These are phyloP conservation scores for Begonia peltatifolia DNA, from an alignment of 306 rosid genomes.

Conservation along the genomic window DNA sequence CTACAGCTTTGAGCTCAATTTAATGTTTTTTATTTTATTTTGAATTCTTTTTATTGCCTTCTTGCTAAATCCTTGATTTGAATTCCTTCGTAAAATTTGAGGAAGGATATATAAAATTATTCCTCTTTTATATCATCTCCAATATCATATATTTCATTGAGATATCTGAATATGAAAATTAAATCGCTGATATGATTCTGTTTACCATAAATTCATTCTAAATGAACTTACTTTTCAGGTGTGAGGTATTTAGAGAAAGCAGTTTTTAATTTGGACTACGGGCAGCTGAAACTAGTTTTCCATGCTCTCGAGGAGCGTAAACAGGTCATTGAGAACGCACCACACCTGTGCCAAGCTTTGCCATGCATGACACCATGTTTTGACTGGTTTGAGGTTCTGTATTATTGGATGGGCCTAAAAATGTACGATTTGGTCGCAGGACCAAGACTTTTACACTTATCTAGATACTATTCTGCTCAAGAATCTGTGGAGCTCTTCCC, in stretches of 20 bases:
- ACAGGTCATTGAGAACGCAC: conserved; percentile 87
- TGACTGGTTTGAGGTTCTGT: conserved; percentile 83
- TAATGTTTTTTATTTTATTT: too few species aligned
- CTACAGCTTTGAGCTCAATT: too few species aligned
- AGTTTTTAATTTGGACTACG: conserved; percentile 81
- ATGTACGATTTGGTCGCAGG: conserved; percentile 95
- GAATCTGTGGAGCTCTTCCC: conserved; percentile 91
- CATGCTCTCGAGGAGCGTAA: conserved; percentile 97
- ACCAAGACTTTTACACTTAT: conserved; percentile 61
- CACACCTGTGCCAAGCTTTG: conserved; percentile 92
- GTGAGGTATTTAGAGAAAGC: conserved; percentile 99
- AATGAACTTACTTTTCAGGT: conserved; percentile 32
- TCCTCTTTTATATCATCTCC: too few species aligned
- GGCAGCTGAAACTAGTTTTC: conserved; percentile 88
- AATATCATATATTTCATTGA: too few species aligned
- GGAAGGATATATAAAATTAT: too few species aligned
- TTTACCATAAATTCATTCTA: conserved; percentile 5
- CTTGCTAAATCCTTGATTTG: too few species aligned
- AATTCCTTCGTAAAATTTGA: too few species aligned
- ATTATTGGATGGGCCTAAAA: conserved; percentile 92
- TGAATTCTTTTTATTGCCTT: too few species aligned
- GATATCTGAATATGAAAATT: too few species aligned
- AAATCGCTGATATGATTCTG: background rate
- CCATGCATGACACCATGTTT: conserved; percentile 99
- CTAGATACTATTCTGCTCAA: conserved; percentile 81